Evolutionary conservation across 345 rosid genomes (phyloP), one percentile per base, ranked within the genome.

Genomic region (Rhizophora mangle): DNA sequence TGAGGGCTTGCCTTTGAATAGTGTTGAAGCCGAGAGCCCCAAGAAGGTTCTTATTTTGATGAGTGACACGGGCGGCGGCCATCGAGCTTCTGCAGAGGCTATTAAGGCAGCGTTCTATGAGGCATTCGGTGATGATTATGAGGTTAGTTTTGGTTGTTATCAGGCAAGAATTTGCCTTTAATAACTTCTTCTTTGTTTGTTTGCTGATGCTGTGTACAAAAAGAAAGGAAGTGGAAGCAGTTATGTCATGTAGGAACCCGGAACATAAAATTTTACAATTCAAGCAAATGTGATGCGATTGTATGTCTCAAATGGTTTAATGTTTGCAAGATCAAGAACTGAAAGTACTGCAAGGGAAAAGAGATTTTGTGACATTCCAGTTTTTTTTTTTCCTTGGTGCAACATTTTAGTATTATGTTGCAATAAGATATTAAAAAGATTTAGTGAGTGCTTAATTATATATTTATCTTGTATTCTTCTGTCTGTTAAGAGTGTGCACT

Each of bases 41-140:
- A 96, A 90, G 75, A 96, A 84, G 69, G 95, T 96, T 64, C 74
- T 96, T 80, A 92, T 96, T 82, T 82, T 96, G 88, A 96, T 96
- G 99, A 96, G 97, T 71, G 99, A 96, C 65, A 96, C 99, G 15
- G 99, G 99, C 29, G 99, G 99, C 11, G 99, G 99, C 53, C 99
- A 96, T 62, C 65, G 99, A 78, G 97, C 99, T 58, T 96, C 99
- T 19, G 99, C 99, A 2, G 99, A 96, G 78, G 99, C 99, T 56
- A 92, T 96, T 34, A 90, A 81, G 78, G 84, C 94, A 26, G 97
- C 99, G 2, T 92, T 92, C 64, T 64, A 86, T 37, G 90, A 96
- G 66, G 90, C 83, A 76, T 96, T 81, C 74, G 99, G 99, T 4
- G 88, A 92, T 52, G 90, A 89, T n/a, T 96, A 96, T 76, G 89